Evolutionary conservation across 306 rosid species (phyloP), one percentile per base, ranked within the genome.

Genomic region (Boehmeria nivea): DNA sequence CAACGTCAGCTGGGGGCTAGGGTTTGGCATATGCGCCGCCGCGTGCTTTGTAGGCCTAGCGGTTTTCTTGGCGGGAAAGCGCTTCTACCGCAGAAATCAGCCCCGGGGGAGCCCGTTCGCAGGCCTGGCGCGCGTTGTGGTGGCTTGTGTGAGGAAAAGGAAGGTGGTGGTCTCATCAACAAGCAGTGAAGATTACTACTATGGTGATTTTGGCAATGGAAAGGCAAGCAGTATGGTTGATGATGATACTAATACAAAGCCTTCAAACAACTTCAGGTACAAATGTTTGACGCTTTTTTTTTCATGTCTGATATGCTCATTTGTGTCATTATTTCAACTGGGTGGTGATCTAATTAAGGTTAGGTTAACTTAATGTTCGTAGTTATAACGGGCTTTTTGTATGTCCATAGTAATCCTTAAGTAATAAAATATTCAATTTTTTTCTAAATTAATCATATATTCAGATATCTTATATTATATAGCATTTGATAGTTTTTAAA

Each of bases 181-280:
- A 31, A 9, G 11, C 1, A n/a, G n/a, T n/a, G 70, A 63, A 34
- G 70, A 70, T 64, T 72, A 69, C 39, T 60, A 48, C 62, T 19
- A 21, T 28, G 57, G 34, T 12, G 19, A 52, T 25, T n/a, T n/a
- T n/a, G n/a, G n/a, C n/a, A 54, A 60, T 65, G 53, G 54, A 25
- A 10, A 21, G 18, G n/a, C 67, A 11, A 25, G 37, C 21, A 44
- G 11, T 15, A 23, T 26, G 25, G 38, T 23, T 24, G n/a, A n/a
- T n/a, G n/a, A n/a, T n/a, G n/a, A n/a, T n/a, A n/a, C n/a, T n/a
- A n/a, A n/a, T n/a, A 31, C 71, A 38, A 22, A 17, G 13, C 79
- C 72, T 4, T 64, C 64, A 23, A 49, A 65, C 43, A 74, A 60
- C 44, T 67, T 79, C 45, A 70, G 89, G 94, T 79, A 70, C 38